Base-by-base conservation (phyloP, 148 eudicot species). In the Linanthus parryae region DNA sequence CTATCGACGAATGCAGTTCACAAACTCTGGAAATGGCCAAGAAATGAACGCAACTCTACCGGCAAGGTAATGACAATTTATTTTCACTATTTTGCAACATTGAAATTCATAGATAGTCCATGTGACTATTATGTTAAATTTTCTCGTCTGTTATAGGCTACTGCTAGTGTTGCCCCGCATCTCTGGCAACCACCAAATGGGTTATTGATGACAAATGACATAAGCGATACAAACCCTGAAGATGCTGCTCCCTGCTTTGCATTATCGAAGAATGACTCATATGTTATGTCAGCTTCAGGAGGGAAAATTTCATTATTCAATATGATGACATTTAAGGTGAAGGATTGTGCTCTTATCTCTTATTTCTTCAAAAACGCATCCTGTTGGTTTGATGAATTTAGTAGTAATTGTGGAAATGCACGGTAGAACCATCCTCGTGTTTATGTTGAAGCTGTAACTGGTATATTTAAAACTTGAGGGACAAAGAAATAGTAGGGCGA, bases 141-240 rank as follows among this genome's bases (percentile, higher is more conserved):
- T 44, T 48, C 17, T 13, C 8, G 3, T 51, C 10, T 42, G 3
- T 52, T 57, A 24, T 59, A 88, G 96, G 94, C 96, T 26, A 84
- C 76, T 63, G 76, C 96, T 54, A 80, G 79, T 68, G 42, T 68
- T 62, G 48, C 61, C 25, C 94, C 94, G 23, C 86, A 76, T 37
- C 72, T 81, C 33, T 88, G 96, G 96, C 94, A 84, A 66, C 94
- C 88, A 29, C 47, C 88, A 29, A 88, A 86, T 72, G 94, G 96
- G 25, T 74, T 79, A 58, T 44, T 84, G 62, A 88, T 88, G 96
- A 81, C 89, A 14, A 88, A 88, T 57, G 94, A 88, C 57, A 33
- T 77, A 23, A 73, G 82, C 31, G 94, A 76, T 21, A 72, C 78
- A 37, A 76, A 74, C 20, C 83, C 94, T 37, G 84, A 84, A 66